Evolutionary conservation across 2,329 filamentous ascomycete genomes (phyloP).

Genomic region (Cladosporium halotolerans): DNA sequence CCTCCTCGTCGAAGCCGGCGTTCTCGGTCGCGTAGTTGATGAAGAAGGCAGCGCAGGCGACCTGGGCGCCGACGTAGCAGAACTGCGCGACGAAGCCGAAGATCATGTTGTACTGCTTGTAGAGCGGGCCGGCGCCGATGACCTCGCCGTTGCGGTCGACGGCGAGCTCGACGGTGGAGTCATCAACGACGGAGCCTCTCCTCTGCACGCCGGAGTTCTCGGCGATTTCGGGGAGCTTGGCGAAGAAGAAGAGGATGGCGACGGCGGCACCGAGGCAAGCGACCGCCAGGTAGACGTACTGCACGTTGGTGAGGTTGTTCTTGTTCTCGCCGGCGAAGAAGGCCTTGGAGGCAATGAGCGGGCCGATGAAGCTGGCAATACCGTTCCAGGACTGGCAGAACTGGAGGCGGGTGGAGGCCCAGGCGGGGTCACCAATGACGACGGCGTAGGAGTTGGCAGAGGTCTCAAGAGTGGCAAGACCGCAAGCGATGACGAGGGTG

Average conservation of each 20-base stretch:
- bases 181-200: conserved; percentile 24
- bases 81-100: conserved; percentile 33
- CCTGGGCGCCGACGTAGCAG: conserved; percentile 35
- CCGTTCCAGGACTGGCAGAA: conserved; percentile 36
- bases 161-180: conserved; percentile 24
- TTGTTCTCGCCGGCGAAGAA: conserved; percentile 32
- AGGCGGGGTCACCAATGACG: conserved; percentile 33
- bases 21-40: conserved; percentile 36
- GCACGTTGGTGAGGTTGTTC: conserved; percentile 31
- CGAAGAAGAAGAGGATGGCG: conserved; percentile 32
- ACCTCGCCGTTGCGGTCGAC: conserved; percentile 27
- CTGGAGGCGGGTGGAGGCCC: conserved; percentile 32
- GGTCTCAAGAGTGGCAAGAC: conserved; percentile 35
- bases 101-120: conserved; percentile 38
- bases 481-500: conserved; percentile 35
- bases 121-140: conserved; percentile 29
- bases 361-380: conserved; percentile 35
- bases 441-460: conserved; percentile 36
- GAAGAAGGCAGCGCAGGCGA: conserved; percentile 33
- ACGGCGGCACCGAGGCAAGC: conserved; percentile 32
- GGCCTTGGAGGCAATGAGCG: conserved; percentile 34
- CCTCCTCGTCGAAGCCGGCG: conserved; percentile 23
- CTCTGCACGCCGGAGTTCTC: conserved; percentile 20
- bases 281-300: conserved; percentile 36
- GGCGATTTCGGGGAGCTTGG: conserved; percentile 32